Conservation (phyloP, 495 filamentous ascomycete species). For the Penicillium verhagenii region DNA sequence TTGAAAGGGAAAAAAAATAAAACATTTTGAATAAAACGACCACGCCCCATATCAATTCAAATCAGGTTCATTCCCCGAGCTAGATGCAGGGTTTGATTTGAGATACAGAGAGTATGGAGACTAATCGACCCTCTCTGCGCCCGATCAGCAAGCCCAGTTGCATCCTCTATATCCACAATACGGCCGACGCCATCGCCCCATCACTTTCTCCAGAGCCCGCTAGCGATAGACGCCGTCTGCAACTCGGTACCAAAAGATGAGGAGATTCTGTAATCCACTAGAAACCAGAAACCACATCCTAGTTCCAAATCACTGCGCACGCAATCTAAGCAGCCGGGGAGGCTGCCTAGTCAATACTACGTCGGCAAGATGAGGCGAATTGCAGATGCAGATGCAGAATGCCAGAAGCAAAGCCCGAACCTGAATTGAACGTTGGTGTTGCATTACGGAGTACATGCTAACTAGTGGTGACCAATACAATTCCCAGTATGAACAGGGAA, state of each 20-base stretch:
- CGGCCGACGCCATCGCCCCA: slow-evolving; percentile 18
- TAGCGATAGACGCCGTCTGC: slow-evolving; percentile 31
- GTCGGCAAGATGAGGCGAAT: not conserved
- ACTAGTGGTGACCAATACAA: not conserved
- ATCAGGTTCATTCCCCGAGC: not conserved
- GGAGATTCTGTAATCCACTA: not conserved
- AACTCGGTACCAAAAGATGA: not conserved
- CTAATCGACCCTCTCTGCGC: not conserved
- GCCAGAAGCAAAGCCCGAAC: too few species aligned
- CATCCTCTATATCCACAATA: slow-evolving; percentile 4
- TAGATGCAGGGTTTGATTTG: not conserved
- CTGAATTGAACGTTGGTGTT: too few species aligned
- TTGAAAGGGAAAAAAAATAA: too few species aligned
- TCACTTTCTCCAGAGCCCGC: slow-evolving; percentile 11
- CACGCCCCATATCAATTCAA: not conserved
- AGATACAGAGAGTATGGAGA: too few species aligned
- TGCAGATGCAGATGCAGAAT: too few species aligned
- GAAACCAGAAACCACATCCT: not conserved
- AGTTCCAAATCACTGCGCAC: not conserved
- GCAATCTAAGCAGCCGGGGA: not conserved
- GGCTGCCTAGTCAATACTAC: not conserved
- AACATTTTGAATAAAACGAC: too few species aligned
- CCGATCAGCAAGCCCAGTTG: not conserved
- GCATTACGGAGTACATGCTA: too few species aligned
- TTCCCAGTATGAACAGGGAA: not conserved